A percentile compares a stretch with the other conserved stretches of the same genome.
Evolutionary conservation across 176 grass and related monocot genomes (phyloP).

Genomic region (Oryza brachyantha): DNA sequence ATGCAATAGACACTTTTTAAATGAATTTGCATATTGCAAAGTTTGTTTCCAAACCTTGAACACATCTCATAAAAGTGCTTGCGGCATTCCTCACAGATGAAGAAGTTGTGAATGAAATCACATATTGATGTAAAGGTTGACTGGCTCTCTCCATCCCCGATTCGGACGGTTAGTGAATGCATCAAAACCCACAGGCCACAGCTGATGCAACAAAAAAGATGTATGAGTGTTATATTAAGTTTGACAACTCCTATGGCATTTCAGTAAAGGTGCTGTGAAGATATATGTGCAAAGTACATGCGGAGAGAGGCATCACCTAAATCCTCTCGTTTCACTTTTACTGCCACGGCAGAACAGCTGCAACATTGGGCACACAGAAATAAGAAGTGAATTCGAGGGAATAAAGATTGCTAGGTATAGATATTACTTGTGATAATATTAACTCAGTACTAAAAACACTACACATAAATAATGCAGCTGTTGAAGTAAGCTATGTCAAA

Average conservation of each 20-base stretch:
- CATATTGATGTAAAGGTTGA: slow-evolving; percentile 74
- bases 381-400: slow-evolving; percentile 24
- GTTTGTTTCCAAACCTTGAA: slow-evolving; percentile 55
- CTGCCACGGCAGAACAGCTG: slow-evolving; percentile 98
- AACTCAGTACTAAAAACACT: not conserved
- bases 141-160: slow-evolving; percentile 87
- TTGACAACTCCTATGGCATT: slow-evolving; percentile 7
- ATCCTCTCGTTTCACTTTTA: slow-evolving; percentile 90
- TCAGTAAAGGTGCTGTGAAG: not conserved
- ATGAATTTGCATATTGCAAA: not conserved
- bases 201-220: slow-evolving; percentile 43
- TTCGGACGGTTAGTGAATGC: slow-evolving; percentile 76
- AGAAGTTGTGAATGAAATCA: slow-evolving; percentile 98
- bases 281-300: slow-evolving; percentile 10
- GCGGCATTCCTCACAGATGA: slow-evolving; percentile 92
- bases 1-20: not conserved
- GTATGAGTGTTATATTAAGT: slow-evolving; percentile 17
- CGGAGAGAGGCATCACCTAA: slow-evolving; percentile 53
- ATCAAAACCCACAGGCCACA: slow-evolving; percentile 94
- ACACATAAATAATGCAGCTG: not conserved
- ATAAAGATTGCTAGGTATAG: not conserved
- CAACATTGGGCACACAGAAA: slow-evolving; percentile 18
- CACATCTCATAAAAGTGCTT: slow-evolving; percentile 87
- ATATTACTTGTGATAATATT: too few species aligned
- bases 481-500: not conserved